Conservation (phyloP, 1,139 yeast genomes). For the Protomyces pachydermus region DNA sequence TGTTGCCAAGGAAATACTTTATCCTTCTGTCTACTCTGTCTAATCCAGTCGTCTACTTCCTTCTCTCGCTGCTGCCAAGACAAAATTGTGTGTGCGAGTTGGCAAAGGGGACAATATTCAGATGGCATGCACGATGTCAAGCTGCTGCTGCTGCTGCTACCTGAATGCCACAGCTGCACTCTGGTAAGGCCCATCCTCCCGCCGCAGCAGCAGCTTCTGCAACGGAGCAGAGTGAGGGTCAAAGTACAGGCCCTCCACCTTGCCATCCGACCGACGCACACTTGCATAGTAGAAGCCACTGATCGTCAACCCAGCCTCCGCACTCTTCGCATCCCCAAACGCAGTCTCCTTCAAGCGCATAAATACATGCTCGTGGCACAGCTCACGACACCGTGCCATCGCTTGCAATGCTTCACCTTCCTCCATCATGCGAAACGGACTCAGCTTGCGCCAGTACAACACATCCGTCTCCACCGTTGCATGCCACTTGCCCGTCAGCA, state of each 20-base stretch:
- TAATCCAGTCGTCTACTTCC: no score
- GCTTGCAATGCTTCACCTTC: neutral
- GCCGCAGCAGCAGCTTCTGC: neutral
- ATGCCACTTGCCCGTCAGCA: neutral
- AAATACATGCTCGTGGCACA: neutral
- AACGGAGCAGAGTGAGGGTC: conserved; percentile 1
- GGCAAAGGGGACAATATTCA: neutral
- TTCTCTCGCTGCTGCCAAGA: no score
- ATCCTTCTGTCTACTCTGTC: no score
- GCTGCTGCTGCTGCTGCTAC: neutral
- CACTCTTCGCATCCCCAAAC: neutral
- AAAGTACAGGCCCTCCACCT: neutral
- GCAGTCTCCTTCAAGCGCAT: neutral
- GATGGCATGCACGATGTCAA: neutral
- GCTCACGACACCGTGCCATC: no score
- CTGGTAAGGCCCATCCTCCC: neutral
- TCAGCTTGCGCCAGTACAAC: neutral
- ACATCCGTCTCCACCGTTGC: neutral
- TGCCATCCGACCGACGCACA: neutral
- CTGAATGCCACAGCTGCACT: neutral
- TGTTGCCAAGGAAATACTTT: neutral
- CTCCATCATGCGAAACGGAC: neutral
- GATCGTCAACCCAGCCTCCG: conserved; percentile 1
- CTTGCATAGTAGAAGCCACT: neutral
- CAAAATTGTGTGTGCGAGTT: neutral